Conservation (phyloP, 352 stramenopile species). For the Aphanomyces euteiches region DNA sequence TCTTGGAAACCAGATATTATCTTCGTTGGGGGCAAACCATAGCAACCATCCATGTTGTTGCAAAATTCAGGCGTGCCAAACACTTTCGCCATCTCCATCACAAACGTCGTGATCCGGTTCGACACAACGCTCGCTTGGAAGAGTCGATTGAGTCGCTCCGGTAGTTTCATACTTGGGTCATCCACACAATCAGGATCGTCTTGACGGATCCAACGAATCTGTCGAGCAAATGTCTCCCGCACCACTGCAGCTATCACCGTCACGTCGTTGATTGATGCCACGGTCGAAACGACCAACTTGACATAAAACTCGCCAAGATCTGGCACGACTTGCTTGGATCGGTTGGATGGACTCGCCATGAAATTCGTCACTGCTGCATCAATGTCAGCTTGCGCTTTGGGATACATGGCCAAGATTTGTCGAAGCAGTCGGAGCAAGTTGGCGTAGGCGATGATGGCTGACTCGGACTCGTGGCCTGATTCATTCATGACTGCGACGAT, state of each 20-base stretch:
- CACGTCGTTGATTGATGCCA: not conserved
- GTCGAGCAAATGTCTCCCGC: slow-evolving; percentile 13
- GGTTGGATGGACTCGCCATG: not conserved
- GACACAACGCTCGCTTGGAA: not conserved
- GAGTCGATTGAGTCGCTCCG: slow-evolving; percentile 1
- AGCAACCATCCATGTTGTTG: not conserved
- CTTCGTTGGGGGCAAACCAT: not conserved
- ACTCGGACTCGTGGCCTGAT: slow-evolving; percentile 12
- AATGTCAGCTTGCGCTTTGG: not conserved
- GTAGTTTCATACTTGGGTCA: not conserved
- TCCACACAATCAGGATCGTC: slow-evolving; percentile 11
- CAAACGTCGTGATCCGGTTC: slow-evolving; percentile 25
- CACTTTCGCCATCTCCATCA: slow-evolving; percentile 11
- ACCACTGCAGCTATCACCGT: not conserved
- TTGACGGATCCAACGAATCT: slow-evolving; percentile 24
- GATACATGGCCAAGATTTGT: not conserved
- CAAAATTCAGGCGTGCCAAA: slow-evolving; percentile 2
- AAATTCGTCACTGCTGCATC: not conserved
- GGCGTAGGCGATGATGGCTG: slow-evolving; percentile 23
- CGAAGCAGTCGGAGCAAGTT: slow-evolving; percentile 18
- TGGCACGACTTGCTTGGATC: slow-evolving; percentile 12
- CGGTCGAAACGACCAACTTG: slow-evolving; percentile 19
- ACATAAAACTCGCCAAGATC: slow-evolving; percentile 22
- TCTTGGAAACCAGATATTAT: slow-evolving; percentile 14
- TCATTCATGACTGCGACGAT: slow-evolving; percentile 20